Evolutionary conservation across 2,329 filamentous ascomycete genomes (phyloP), one percentile per base, ranked within the genome.

Genomic region (Sphaerulina vaccinii): DNA sequence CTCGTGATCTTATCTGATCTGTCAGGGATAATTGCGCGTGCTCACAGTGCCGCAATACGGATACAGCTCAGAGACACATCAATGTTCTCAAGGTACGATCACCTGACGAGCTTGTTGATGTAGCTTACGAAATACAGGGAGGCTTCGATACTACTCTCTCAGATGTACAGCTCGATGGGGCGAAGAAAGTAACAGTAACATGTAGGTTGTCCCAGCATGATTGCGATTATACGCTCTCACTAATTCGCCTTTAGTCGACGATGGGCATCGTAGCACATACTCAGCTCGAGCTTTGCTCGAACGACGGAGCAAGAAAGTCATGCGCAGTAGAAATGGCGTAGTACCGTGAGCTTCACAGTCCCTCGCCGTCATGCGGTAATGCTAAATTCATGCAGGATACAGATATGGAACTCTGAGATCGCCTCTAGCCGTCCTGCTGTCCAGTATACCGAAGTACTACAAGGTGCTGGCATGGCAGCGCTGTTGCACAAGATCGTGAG

Each of bases 11-110:
- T 15, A 15, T 53, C 35, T 54, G 52, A 52, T 39, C 18, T 13
- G 24, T 23, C 32, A 62, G 61, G 43, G 64, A 66, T 27, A 60
- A 65, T 22, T 66, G 64, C 49, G 44, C 58, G 21, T 64, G 65
- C 48, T 47, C 59, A 4, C 43, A 62, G 41, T 66, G 65, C 33
- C 57, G 63, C 11, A 62, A 68, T 24, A 57, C 49, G 16, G 60
- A 66, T 23, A 68, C 66, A 6, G 63, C 56, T 3, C 66, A 68
- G 41, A 52, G 64, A 7, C 58, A 64, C 27, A 63, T 67, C 53
- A 68, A 66, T 27, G 65, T 68, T 5, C 52, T 67, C 43, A 60
- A 65, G 55, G 60, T 58, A 16, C 18, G 23, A 22, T 13, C 8
- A 5, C 22, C 13, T 9, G 8, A 19, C 16, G 13, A 10, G 18